These are phyloP conservation scores for Debaryomyces prosopidis DNA, from an alignment of 805 yeast species.

Conservation along the genomic window DNA sequence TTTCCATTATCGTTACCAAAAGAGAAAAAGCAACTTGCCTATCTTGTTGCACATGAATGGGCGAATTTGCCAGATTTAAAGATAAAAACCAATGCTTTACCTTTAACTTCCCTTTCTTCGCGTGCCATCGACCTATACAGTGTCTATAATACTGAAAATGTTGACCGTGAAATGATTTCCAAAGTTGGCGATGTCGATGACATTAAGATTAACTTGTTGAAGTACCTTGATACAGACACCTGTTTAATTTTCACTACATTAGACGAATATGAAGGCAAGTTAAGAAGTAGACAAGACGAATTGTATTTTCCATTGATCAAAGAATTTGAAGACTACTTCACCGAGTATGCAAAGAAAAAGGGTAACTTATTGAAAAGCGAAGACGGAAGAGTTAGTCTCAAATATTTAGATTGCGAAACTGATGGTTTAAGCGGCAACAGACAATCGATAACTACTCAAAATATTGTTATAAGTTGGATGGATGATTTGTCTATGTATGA, in stretches of 20 bases:
- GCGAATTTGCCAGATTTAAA: slow-evolving; percentile 59
- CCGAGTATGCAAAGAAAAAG: slow-evolving; percentile 34
- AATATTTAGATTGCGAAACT: slow-evolving; percentile 73
- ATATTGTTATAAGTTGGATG: slow-evolving; percentile 66
- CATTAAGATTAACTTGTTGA: slow-evolving; percentile 60
- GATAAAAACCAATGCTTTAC: slow-evolving; percentile 77
- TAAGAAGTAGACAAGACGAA: slow-evolving; percentile 79
- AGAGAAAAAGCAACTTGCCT: slow-evolving; percentile 62
- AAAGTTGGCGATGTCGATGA: slow-evolving; percentile 64
- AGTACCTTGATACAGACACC: slow-evolving; percentile 94
- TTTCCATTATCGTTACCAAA: slow-evolving; percentile 64
- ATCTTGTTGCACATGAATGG: slow-evolving; percentile 88
- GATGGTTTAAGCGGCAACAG: slow-evolving; percentile 80
- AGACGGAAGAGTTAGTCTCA: slow-evolving; percentile 40
- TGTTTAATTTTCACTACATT: slow-evolving; percentile 80
- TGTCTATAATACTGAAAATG: slow-evolving; percentile 24
- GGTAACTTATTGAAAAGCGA: slow-evolving; percentile 22
- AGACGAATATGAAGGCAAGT: slow-evolving; percentile 77
- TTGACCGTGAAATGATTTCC: slow-evolving; percentile 49
- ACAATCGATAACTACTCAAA: slow-evolving; percentile 61
- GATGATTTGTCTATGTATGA: slow-evolving; percentile 67
- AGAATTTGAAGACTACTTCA: slow-evolving; percentile 62
- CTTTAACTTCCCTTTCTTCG: slow-evolving; percentile 83
- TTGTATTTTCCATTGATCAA: slow-evolving; percentile 72
- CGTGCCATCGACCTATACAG: slow-evolving; percentile 74